phyloP scores from a whole-genome alignment of 345 rosid species.

The Brassica incana region DNA sequence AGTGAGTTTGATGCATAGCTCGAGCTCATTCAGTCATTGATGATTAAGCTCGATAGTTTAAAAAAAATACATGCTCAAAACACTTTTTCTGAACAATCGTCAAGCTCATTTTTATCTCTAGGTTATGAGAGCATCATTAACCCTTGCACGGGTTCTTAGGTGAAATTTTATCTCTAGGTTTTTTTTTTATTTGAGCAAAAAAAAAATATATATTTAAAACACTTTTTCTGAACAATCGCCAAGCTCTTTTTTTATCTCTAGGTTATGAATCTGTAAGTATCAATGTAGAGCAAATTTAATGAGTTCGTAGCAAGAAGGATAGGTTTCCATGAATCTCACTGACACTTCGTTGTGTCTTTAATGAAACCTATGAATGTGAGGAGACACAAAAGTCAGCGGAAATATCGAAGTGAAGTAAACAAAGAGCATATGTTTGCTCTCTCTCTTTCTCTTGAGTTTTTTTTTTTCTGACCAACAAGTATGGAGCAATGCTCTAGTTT shows the following conservation, averaged over 20 bases:
- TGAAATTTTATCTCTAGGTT: too few species aligned
- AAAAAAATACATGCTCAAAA: neutral
- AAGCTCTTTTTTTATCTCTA: neutral
- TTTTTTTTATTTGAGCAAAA: too few species aligned
- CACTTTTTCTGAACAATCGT: neutral
- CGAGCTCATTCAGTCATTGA: neutral
- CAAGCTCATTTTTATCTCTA: neutral
- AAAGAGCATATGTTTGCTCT: conserved; percentile 10
- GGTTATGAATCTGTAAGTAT: neutral
- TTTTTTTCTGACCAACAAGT: conserved; percentile 34
- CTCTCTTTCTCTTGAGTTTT: neutral
- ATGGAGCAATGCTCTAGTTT: conserved; percentile 37
- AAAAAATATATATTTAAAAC: neutral
- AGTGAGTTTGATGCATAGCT: neutral
- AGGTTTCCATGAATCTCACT: conserved; percentile 27
- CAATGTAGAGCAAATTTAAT: neutral
- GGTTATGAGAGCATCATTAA: too few species aligned
- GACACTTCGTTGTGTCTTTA: conserved; percentile 33
- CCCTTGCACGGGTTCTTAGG: too few species aligned
- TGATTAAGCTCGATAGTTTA: neutral
- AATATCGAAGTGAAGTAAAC: conserved; percentile 30
- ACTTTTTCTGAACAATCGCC: neutral
- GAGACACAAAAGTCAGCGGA: conserved; percentile 36
- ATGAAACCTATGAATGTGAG: conserved; percentile 26
- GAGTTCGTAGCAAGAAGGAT: conserved; percentile 11